phyloP scores from a whole-genome alignment of 2,329 filamentous ascomycete species.

The Xylariaceae sp. region DNA sequence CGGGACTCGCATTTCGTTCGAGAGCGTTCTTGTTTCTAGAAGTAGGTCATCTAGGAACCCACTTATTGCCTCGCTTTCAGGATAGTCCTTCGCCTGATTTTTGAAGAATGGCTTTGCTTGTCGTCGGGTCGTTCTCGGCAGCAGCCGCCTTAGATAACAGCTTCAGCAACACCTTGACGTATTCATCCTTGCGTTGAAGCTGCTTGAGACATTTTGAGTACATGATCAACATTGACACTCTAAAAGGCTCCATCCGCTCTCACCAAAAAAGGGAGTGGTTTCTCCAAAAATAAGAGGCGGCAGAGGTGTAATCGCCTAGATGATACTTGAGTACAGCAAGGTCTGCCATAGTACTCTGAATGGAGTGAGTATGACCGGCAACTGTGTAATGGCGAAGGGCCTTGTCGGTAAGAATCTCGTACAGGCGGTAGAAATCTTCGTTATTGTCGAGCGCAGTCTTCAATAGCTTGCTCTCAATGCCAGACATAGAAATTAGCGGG shows the following conservation, averaged over 20 bases:
- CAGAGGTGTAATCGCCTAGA: conserved; percentile 73
- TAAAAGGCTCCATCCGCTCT: conserved; percentile 77
- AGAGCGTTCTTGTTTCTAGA: conserved; percentile 51
- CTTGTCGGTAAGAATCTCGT: conserved; percentile 82
- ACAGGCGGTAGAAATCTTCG: conserved; percentile 70
- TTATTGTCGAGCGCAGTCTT: conserved; percentile 65
- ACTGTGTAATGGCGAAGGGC: conserved; percentile 83
- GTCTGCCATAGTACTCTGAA: conserved; percentile 80
- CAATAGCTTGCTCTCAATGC: conserved; percentile 64
- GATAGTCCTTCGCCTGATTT: conserved; percentile 46
- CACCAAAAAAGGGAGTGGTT: conserved; percentile 81
- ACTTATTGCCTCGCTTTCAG: conserved; percentile 48
- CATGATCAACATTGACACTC: conserved; percentile 86
- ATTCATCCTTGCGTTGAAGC: conserved; percentile 78
- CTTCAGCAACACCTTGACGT: conserved; percentile 76
- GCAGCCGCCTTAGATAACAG: conserved; percentile 72
- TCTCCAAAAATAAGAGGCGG: conserved; percentile 78
- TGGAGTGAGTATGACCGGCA: conserved; percentile 78
- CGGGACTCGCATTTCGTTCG: conserved; percentile 69
- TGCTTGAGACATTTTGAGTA: conserved; percentile 83
- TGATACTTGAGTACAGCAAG: conserved; percentile 84
- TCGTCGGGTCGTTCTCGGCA: conserved; percentile 58
- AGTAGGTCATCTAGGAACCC: conserved; percentile 58
- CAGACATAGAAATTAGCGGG: conserved; percentile 45
- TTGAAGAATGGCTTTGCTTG: conserved; percentile 47